A percentile compares a stretch with the other conserved stretches of the same genome.
phyloP scores from a whole-genome alignment of 345 rosid genomes.

The Eucalyptus sideroxylon region DNA sequence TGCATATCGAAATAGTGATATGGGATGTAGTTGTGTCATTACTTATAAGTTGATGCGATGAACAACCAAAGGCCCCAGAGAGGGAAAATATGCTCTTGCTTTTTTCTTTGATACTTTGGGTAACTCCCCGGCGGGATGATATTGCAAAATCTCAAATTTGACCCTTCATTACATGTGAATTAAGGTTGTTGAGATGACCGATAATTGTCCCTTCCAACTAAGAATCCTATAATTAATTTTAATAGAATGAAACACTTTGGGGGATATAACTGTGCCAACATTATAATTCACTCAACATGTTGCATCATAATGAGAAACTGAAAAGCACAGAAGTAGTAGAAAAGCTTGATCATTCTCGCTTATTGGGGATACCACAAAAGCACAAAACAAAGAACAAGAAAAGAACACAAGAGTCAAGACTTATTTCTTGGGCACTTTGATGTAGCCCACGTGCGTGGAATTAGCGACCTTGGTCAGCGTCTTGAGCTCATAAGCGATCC shows the following conservation, averaged over 20 bases:
- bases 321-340: background rate
- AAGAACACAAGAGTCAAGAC: too few species aligned
- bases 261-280: background rate
- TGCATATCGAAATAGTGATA: background rate
- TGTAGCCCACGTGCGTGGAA: too few species aligned
- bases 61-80: rapidly evolving
- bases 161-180: background rate
- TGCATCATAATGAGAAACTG: background rate
- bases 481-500: constrained; percentile 15
- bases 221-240: background rate
- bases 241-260: background rate
- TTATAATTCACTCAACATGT: background rate
- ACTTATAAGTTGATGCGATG: background rate
- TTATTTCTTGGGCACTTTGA: too few species aligned
- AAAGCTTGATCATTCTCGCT: background rate
- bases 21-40: rapidly evolving
- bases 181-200: background rate
- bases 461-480: constrained; percentile 8
- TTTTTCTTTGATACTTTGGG: background rate
- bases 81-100: background rate
- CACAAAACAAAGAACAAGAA: background rate
- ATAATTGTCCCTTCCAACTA: background rate
- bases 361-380: background rate
- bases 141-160: background rate
- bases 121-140: rapidly evolving